Conservation (phyloP, 345 rosid species). For the Populus pruinosa region DNA sequence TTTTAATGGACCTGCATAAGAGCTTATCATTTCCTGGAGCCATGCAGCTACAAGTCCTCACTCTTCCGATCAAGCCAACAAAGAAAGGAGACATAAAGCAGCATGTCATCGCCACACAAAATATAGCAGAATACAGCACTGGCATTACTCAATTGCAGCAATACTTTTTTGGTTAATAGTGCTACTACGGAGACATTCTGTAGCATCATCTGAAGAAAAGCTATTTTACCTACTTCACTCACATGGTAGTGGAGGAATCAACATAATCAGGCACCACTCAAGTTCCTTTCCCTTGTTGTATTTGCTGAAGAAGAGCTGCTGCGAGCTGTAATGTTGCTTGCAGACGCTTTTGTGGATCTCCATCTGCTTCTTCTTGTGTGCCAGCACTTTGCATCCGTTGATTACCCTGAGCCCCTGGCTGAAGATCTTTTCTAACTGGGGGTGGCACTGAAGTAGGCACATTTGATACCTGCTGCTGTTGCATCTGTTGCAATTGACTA, state of each 20-base stretch:
- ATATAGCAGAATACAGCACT: background rate
- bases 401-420: slow-evolving; percentile 15
- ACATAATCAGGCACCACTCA: slow-evolving; percentile 12
- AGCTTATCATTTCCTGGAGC: too few relatives aligned
- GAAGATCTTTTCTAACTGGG: slow-evolving; percentile 21
- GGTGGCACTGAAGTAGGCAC: slow-evolving; percentile 16
- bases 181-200: background rate
- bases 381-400: slow-evolving; percentile 19
- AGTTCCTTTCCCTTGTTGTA: slow-evolving; percentile 76
- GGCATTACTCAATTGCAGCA: background rate
- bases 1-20: too few relatives aligned
- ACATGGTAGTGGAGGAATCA: background rate
- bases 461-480: slow-evolving; percentile 40
- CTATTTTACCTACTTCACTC: background rate
- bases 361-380: slow-evolving; percentile 55
- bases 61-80: too few relatives aligned
- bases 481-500: slow-evolving; percentile 48
- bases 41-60: too few relatives aligned
- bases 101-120: background rate
- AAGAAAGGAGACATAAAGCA: too few relatives aligned
- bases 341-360: slow-evolving; percentile 79
- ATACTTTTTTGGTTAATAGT: background rate
- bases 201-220: background rate
- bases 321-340: slow-evolving; percentile 93
- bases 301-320: slow-evolving; percentile 93